Conservation (phyloP, 2,329 filamentous ascomycete genomes). For the Gremmenia infestans region DNA sequence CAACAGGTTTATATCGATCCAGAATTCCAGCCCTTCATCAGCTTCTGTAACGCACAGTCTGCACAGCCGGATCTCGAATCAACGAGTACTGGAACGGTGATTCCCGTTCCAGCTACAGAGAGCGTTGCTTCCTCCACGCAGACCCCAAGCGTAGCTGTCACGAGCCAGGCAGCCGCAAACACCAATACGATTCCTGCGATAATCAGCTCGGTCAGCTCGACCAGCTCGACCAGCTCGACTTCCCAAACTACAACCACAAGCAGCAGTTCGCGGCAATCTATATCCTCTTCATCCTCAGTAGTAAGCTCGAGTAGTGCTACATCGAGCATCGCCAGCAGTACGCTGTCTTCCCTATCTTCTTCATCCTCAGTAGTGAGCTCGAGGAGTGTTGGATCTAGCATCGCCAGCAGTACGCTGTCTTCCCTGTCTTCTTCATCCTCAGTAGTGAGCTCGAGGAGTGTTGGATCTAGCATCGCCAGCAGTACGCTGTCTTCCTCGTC, state of each 20-base stretch:
- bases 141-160: slow-evolving; percentile 5
- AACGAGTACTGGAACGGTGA: slow-evolving; percentile 7
- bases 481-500: neutral
- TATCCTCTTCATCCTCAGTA: neutral
- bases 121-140: slow-evolving; percentile 9
- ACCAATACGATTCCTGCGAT: slow-evolving; percentile 1
- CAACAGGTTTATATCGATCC: slow-evolving; percentile 19
- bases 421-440: too few species aligned
- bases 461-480: too few species aligned
- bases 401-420: too few species aligned
- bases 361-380: neutral
- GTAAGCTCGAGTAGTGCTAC: neutral
- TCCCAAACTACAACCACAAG: neutral
- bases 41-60: slow-evolving; percentile 20
- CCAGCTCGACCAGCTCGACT: neutral
- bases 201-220: neutral
- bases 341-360: neutral
- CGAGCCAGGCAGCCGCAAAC: slow-evolving; percentile 7
- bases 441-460: too few species aligned
- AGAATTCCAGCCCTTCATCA: slow-evolving; percentile 22
- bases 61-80: slow-evolving; percentile 5
- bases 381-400: neutral
- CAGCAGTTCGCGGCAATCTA: neutral
- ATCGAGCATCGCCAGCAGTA: too few species aligned
- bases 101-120: slow-evolving; percentile 7